Evolutionary conservation across 345 rosid genomes (phyloP).

Genomic region (Hevea brasiliensis): DNA sequence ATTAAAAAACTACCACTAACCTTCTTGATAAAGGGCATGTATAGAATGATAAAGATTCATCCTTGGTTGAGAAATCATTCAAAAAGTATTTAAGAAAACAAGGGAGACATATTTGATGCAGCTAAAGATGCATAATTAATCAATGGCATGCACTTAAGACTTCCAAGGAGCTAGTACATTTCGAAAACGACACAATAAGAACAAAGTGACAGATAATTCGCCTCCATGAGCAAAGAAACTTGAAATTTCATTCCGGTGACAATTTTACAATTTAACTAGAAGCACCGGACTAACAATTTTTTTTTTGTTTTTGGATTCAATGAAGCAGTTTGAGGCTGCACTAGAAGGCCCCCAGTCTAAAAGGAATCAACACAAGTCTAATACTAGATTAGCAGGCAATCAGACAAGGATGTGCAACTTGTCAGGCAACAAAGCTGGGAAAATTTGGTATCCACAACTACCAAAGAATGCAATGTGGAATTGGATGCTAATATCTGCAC

Average conservation of each 20-base stretch:
- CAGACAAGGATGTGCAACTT: slow-evolving; percentile 6
- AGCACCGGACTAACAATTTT: too few species aligned
- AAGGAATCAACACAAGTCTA: not conserved
- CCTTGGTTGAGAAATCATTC: too few species aligned
- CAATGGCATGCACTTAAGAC: not conserved
- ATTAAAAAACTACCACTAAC: too few species aligned
- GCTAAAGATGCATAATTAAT: too few species aligned
- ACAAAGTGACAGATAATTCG: not conserved
- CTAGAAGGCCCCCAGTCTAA: not conserved
- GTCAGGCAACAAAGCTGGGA: not conserved
- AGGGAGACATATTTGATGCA: too few species aligned
- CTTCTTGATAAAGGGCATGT: not conserved
- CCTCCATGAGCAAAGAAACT: not conserved
- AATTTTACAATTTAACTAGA: not conserved
- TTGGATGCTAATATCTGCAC: not conserved
- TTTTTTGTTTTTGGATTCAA: not conserved
- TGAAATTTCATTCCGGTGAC: not conserved
- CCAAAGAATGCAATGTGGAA: not conserved
- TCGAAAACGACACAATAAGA: not conserved
- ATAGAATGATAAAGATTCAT: not conserved
- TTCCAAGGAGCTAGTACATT: not conserved
- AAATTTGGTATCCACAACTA: not conserved
- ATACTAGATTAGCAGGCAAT: not conserved
- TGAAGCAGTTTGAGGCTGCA: not conserved
- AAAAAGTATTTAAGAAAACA: too few species aligned